phyloP scores from a whole-genome alignment of 2,329 filamentous ascomycete species.

The Colletotrichum spinosum region DNA sequence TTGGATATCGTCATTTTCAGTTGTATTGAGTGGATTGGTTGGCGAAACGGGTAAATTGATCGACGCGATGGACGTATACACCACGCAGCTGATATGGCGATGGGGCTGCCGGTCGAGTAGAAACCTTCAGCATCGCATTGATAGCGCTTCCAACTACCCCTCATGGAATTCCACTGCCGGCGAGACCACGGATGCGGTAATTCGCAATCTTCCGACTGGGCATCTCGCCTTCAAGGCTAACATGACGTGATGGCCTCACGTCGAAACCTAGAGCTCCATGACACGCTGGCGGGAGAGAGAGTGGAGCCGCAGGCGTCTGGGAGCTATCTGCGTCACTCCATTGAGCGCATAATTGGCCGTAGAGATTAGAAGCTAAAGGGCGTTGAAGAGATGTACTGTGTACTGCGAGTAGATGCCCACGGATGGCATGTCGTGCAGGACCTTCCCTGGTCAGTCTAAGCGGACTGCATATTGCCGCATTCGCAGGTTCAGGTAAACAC shows the following conservation, averaged over 20 bases:
- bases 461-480: background rate
- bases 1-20: too few species aligned
- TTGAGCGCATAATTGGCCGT: background rate
- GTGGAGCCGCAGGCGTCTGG: too few species aligned
- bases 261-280: constrained; percentile 13
- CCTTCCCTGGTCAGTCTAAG: constrained; percentile 1
- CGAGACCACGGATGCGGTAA: background rate
- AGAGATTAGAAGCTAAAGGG: background rate
- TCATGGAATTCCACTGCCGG: background rate
- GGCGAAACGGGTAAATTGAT: background rate
- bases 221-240: constrained; percentile 37
- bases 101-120: background rate
- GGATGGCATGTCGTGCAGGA: constrained; percentile 6
- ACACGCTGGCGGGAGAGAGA: constrained; percentile 1
- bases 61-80: too few species aligned
- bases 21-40: too few species aligned
- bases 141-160: constrained; percentile 17
- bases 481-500: too few species aligned
- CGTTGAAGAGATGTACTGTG: background rate
- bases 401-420: constrained; percentile 4
- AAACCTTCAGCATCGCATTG: constrained; percentile 3
- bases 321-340: background rate
- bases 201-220: constrained; percentile 8
- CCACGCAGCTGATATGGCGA: background rate
- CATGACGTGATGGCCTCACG: constrained; percentile 35